phyloP scores from a whole-genome alignment of 2,329 filamentous ascomycete species.

The Basipetospora chlamydospora region DNA sequence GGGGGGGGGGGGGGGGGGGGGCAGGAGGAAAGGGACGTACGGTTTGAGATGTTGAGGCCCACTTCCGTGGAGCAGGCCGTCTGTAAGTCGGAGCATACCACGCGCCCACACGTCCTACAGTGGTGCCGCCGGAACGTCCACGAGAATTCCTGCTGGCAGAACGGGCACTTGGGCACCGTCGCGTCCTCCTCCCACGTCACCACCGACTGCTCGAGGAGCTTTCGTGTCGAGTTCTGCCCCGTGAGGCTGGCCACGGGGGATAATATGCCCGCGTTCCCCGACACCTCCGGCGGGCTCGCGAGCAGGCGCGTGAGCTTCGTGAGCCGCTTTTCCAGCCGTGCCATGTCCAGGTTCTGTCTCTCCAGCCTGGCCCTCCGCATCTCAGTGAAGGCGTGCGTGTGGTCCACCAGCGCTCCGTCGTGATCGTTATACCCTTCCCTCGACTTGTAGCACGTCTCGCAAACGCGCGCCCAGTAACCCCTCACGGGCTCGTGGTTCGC shows the following conservation, averaged over 20 bases:
- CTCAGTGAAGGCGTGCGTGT: constrained; percentile 54
- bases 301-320: constrained; percentile 80
- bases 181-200: constrained; percentile 93
- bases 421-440: constrained; percentile 91
- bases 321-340: constrained; percentile 77
- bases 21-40: no score
- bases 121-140: constrained; percentile 92
- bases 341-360: constrained; percentile 73
- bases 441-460: constrained; percentile 98
- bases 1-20: background rate
- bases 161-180: constrained; percentile 67
- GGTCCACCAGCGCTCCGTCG: constrained; percentile 54
- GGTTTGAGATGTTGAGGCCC: constrained; percentile 57
- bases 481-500: constrained; percentile 81
- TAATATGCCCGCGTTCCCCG: constrained; percentile 36
- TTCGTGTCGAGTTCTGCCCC: constrained; percentile 61
- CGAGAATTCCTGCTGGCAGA: constrained; percentile 90
- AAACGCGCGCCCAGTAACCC: constrained; percentile 87
- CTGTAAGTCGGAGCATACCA: constrained; percentile 77
- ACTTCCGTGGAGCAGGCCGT: constrained; percentile 80
- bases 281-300: constrained; percentile 51
- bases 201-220: constrained; percentile 75
- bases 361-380: constrained; percentile 69
- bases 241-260: constrained; percentile 46
- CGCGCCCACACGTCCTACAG: constrained; percentile 81